Evolutionary conservation across 768 basidiomycete genomes (phyloP), one percentile per base, ranked within the genome.

Genomic region (Solioccasus polychromus): DNA sequence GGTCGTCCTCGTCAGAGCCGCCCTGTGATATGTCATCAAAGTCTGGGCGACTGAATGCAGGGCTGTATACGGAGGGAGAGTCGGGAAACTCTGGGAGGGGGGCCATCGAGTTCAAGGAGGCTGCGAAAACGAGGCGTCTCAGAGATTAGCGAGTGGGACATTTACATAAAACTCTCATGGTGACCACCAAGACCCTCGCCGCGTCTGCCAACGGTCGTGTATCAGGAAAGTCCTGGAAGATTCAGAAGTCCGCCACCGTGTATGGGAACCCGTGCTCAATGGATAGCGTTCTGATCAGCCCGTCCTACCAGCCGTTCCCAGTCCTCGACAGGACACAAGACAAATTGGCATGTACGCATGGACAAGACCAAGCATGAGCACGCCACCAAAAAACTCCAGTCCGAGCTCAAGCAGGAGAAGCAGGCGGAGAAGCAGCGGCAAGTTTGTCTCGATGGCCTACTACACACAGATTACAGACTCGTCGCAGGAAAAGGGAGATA

Each of bases 331-430:
- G 84, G 79, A 46, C 72, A 84, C 42, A 88, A 82, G 64, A 75
- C 83, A 3, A 83, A 74, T 63, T 90, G 84, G 80, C 73, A 79
- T 44, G 75, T 78, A 26, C 74, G 89, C 29, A 87, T 88, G 77
- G 72, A 78, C 48, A 80, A 81, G 59, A 79, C 80, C 20, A 78
- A 78, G 60, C 79, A 78, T 56, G 77, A 77, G 17, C 71, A 72
- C 30, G 85, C 89, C 17, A 75, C 86, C 50, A 91, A 88, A 65
- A 82, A 84, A 60, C 70, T 92, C 24, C 73, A 89, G 64, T 58
- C 63, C 9, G 88, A 89, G 52, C 74, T 92, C 52, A 85, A 79
- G 60, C 82, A 85, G 36, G 89, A 91, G 63, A 90, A 88, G 56
- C 69, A 75, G 54, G 77, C 81, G 4, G 88, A 89, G 56, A 68